A percentile compares a stretch with the other conserved stretches of the same genome.
phyloP scores from a whole-genome alignment of 2,329 filamentous ascomycete genomes.

The Macrophomina phaseolina region DNA sequence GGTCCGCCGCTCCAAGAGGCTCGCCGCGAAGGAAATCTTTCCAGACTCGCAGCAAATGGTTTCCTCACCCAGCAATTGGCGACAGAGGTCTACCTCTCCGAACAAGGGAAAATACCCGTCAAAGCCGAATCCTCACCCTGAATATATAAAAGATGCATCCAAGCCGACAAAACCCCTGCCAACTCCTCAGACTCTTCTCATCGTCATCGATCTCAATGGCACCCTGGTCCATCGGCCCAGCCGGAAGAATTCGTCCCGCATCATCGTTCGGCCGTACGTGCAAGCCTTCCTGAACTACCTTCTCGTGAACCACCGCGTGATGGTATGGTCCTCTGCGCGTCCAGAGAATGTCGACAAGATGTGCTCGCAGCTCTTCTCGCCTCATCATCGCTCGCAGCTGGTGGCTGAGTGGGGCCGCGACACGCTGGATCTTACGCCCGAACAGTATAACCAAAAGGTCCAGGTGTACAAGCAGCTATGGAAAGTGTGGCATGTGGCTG shows the following conservation, averaged over 20 bases:
- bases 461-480: slow-evolving; percentile 90
- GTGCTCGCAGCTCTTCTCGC: slow-evolving; percentile 66
- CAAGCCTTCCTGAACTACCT: slow-evolving; percentile 74
- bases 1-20: neutral
- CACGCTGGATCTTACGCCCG: slow-evolving; percentile 67
- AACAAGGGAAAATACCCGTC: slow-evolving; percentile 35
- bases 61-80: too few relatives aligned
- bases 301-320: slow-evolving; percentile 75
- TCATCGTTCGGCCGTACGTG: slow-evolving; percentile 72
- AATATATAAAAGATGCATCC: slow-evolving; percentile 66
- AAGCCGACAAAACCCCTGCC: slow-evolving; percentile 39
- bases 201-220: slow-evolving; percentile 93
- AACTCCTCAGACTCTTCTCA: slow-evolving; percentile 68
- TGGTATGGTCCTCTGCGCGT: slow-evolving; percentile 89
- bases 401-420: slow-evolving; percentile 81
- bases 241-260: slow-evolving; percentile 50
- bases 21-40: neutral
- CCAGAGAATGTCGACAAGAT: slow-evolving; percentile 74
- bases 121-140: slow-evolving; percentile 63
- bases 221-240: slow-evolving; percentile 78
- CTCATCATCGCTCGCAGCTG: slow-evolving; percentile 59
- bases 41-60: neutral
- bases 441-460: slow-evolving; percentile 72
- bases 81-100: neutral
- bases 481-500: slow-evolving; percentile 67